Evolutionary conservation across 1,284 basidiomycete species (phyloP), one percentile per base, ranked within the genome.

Genomic region (Sporisorium scitamineum): DNA sequence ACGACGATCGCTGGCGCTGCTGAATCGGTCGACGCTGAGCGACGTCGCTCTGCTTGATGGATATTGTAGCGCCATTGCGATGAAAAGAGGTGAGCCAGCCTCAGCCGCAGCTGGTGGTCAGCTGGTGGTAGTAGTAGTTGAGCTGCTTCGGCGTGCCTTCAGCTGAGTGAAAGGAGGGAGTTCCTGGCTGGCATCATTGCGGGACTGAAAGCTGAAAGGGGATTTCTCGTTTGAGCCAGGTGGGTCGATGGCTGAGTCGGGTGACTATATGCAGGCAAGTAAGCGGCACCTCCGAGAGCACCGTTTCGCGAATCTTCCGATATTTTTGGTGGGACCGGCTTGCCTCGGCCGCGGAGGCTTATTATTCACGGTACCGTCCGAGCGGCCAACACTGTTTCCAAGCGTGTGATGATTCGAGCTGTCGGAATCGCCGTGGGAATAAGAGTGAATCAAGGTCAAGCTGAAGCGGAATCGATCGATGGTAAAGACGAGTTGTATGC

Each of bases 21-120:
- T 67, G 70, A 77, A 73, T 53, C 75, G 70, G 22, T 77, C 75
- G 18, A 73, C 55, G 51, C 70, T 73, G 61, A 73, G 63, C 54
- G 74, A 77, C 10, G 66, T 77, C 20, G 61, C 52, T 31, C 73
- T 68, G 54, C 59, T 59, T n/a, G 68, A 59, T 6, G 62, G 55
- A 24, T 59, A 62, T 34, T 66, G 56, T 5, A 55, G 37, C 2
- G 54, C 20, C 66, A 70, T 70, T 8, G 3, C 47, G 47, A 29
- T 14, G 27, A n/a, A n/a, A n/a, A n/a, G 41, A 42, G 11, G 41
- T 20, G 20, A 2, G 13, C 22, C 37, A 29, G 47, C 57, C 27
- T 37, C 34, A 29, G n/a, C 4, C 6, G 45, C 44, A 26, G 44
- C 45, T 18, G 47, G 8, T 48, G 29, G 27, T 29, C 3, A 13